These are phyloP conservation scores for Lavandula angustifolia DNA, from an alignment of 257 asterid genomes.

Conservation along the genomic window DNA sequence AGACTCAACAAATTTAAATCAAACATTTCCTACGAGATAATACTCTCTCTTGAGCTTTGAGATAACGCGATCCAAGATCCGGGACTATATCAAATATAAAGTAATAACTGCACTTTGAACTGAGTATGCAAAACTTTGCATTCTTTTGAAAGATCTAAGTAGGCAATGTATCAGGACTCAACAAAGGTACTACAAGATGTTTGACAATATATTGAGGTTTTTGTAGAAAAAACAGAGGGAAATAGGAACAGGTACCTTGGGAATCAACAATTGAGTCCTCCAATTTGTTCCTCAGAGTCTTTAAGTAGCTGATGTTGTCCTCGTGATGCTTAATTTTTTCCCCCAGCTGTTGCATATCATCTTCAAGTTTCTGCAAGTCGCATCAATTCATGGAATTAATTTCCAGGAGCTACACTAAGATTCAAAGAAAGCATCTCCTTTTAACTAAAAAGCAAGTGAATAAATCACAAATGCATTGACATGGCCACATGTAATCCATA, in stretches of 20 bases:
- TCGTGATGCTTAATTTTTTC: conserved; percentile 67
- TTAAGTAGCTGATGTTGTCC: conserved; percentile 56
- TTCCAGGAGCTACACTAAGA: conserved; percentile 3
- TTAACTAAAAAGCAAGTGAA: conserved; percentile 3
- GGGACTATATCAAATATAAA: no score
- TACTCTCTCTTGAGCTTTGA: no score
- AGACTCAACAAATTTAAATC: no score
- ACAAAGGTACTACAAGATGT: no score
- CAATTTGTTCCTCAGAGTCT: conserved; percentile 40
- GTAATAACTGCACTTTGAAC: no score
- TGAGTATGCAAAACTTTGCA: no score
- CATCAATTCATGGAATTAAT: conserved; percentile 19
- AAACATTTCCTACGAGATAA: no score
- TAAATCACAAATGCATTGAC: conserved; percentile 15
- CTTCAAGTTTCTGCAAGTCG: conserved; percentile 62
- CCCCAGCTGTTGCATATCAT: conserved; percentile 58
- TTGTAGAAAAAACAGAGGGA: neutral
- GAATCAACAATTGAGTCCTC: conserved; percentile 61
- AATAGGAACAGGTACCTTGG: conserved; percentile 47
- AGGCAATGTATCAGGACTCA: no score
- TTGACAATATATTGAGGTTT: neutral
- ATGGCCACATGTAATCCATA: neutral
- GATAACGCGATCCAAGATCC: no score
- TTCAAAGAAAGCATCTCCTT: neutral
- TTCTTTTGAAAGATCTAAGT: no score